Evolutionary conservation across 495 filamentous ascomycete genomes (phyloP), one percentile per base, ranked within the genome.

Genomic region (Bombardia bombarda): DNA sequence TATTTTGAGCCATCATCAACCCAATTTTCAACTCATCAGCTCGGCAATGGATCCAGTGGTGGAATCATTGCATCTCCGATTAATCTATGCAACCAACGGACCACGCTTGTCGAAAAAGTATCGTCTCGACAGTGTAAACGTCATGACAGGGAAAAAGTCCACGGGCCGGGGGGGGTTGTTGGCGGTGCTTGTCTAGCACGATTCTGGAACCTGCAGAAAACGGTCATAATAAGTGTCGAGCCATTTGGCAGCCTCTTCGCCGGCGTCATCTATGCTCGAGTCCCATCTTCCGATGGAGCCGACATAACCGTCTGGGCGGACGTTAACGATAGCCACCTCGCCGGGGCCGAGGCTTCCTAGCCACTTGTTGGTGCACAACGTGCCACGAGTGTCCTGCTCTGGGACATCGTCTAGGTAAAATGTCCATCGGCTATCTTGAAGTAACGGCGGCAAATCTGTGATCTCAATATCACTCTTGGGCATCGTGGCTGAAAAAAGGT

Each of bases 231-330:
- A 84, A 16, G 61, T 55, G 48, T 82, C 76, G 38, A 83, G 45
- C 78, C 77, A 81, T 42, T 54, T 48, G 18, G 62, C 69, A 2
- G 74, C 73, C 31, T 66, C 56, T 28, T 60, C 53, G 14, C 67
- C 77, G 2, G 61, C 56, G 6, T 67, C 67, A 5, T 61, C 57
- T n/a, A 57, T 55, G 19, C 56, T 62, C 4, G 65, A 56, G 35
- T 65, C 61, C 76, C 75, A 84, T 16, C 62, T 61, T 10, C 69
- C 67, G 23, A 80, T 67, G 14, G 67, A 72, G 7, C 80, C 82
- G 18, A 83, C 70, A 59, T 85, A 84, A 19, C 80, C 80, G 58
- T 85, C 82, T 1, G 81, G 82, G 23, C 82, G 68, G 4, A 85
- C 70, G 51, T 78, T 74, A 33, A 78, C 72, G 21, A 83, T 68